Base-by-base conservation (phyloP, 352 stramenopile species). In the Phytophthora pseudosyringae region DNA sequence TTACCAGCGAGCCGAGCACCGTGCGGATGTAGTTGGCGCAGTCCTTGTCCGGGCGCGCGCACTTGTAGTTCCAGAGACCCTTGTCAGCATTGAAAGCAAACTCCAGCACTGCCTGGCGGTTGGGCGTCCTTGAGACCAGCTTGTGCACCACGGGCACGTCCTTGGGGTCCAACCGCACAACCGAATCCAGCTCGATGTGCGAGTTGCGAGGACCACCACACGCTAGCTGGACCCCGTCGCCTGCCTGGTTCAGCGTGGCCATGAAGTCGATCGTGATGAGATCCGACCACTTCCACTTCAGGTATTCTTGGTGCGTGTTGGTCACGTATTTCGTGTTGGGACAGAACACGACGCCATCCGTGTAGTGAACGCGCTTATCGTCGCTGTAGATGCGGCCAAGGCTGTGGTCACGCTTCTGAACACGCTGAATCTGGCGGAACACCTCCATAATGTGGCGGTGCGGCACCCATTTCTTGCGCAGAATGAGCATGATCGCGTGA, bases 261-360 rank as follows among this genome's bases (percentile, higher is more conserved):
- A 91, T 53, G 52, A 97, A 93, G 63, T 97, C 90, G 29, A 97
- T 79, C 16, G 88, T 97, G 63, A 96, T 96, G 49, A 96, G 69
- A 69, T 97, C 90, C 35, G 83, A 81, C 88, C 89, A 97, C 69
- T 97, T 97, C 90, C 90, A 97, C 75, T 97, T 97, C 54, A 97
- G 75, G 58, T 95, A 95, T 53, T 95, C 87, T 62, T 89, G 86
- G 78, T 95, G 81, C 35, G 87, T 93, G 73, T 93, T 93, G 21
- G 78, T 72, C 49, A 93, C 71, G 62, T 95, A 95, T 59, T 85
- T 88, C 32, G 88, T 90, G 55, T 93, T 91, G 18, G 90, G 90
- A 53, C 90, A 95, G 51, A 97, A 97, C 25, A 97, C 81, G 16
- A 97, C 86, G 35, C 90, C 90, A 60, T 97, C 90, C 32, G 89